Evolutionary conservation across 495 filamentous ascomycete species (phyloP).

Genomic region (Daldinia loculata): DNA sequence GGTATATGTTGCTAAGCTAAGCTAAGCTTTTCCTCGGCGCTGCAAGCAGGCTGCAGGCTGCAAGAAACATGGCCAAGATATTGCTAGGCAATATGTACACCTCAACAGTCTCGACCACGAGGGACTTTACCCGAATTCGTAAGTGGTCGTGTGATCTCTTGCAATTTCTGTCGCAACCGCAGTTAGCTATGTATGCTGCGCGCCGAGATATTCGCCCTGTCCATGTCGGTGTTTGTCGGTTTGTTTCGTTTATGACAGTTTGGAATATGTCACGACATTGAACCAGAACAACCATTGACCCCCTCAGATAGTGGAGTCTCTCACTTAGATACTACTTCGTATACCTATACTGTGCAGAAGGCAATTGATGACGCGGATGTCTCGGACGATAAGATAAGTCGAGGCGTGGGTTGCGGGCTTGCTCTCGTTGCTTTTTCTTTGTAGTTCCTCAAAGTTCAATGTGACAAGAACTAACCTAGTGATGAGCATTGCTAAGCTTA

Average conservation of each 20-base stretch:
- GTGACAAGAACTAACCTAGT: neutral
- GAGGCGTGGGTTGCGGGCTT: neutral
- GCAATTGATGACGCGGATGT: neutral
- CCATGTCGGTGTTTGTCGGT: too few species aligned
- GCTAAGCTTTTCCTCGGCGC: conserved; percentile 44
- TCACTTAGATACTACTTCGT: neutral
- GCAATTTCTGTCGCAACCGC: conserved; percentile 32
- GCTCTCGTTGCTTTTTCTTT: neutral
- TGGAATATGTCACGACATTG: neutral
- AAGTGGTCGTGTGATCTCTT: conserved; percentile 48
- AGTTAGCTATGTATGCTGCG: conserved; percentile 17
- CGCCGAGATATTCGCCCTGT: conserved; percentile 2
- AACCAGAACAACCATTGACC: neutral
- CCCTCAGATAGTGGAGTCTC: neutral
- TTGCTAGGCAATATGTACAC: conserved; percentile 14
- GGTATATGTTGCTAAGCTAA: too few species aligned
- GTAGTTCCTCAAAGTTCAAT: neutral
- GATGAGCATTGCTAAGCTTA: neutral
- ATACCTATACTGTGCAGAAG: neutral
- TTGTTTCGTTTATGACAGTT: neutral
- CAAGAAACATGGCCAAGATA: conserved; percentile 26
- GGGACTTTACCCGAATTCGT: conserved; percentile 39
- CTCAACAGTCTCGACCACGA: conserved; percentile 29
- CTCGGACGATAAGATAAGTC: conserved; percentile 7
- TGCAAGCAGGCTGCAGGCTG: conserved; percentile 39